Percentiles rank a stretch among this genome's conserved stretches.
These are phyloP conservation scores for Royoungia palumana DNA, from an alignment of 768 basidiomycete species.

Conservation along the genomic window DNA sequence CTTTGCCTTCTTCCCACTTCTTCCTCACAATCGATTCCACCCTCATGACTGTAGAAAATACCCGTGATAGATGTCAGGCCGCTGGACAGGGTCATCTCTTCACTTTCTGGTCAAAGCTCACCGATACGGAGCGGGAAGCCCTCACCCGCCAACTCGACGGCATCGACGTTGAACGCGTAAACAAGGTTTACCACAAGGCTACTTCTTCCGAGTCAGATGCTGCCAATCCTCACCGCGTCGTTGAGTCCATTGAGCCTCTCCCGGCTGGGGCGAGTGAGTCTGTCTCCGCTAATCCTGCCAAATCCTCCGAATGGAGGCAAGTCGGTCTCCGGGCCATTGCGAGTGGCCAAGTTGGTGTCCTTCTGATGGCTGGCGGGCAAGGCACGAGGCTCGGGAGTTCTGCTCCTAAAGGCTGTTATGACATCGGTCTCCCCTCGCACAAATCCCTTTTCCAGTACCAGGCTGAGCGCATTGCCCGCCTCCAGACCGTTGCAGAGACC, in stretches of 20 bases:
- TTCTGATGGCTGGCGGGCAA: slow-evolving; percentile 98
- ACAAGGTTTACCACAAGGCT: slow-evolving; percentile 80
- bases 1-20: background rate
- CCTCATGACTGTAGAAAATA: slow-evolving; percentile 53
- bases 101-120: slow-evolving; percentile 77
- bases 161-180: slow-evolving; percentile 89
- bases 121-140: slow-evolving; percentile 55
- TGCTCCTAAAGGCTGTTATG: slow-evolving; percentile 97
- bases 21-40: background rate
- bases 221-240: slow-evolving; percentile 34
- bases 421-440: slow-evolving; percentile 90
- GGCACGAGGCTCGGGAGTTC: slow-evolving; percentile 90
- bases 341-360: slow-evolving; percentile 83
- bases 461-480: slow-evolving; percentile 88
- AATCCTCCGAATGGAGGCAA: slow-evolving; percentile 69
- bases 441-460: slow-evolving; percentile 96
- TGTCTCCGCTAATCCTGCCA: slow-evolving; percentile 48
- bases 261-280: slow-evolving; percentile 74
- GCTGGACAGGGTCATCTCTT: slow-evolving; percentile 90
- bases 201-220: slow-evolving; percentile 59
- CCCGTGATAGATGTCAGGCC: slow-evolving; percentile 62
- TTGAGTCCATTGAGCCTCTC: slow-evolving; percentile 71
- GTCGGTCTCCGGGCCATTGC: slow-evolving; percentile 80
- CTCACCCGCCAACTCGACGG: slow-evolving; percentile 70
- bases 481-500: slow-evolving; percentile 73